phyloP scores from a whole-genome alignment of 2,329 filamentous ascomycete species.

The Alternaria gansuensis region DNA sequence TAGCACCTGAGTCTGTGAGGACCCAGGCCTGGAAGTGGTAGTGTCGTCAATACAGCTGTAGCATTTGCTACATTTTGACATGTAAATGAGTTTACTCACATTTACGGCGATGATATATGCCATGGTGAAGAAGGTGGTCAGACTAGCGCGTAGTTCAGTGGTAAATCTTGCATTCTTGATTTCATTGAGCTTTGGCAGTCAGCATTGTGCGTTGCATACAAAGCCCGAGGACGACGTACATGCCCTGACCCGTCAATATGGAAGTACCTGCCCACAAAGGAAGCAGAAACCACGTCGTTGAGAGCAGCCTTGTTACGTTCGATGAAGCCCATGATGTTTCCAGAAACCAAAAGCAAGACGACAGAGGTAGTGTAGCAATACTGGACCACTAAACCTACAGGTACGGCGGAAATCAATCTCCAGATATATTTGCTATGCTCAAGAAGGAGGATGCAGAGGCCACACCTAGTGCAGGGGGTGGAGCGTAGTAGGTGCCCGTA shows the following conservation, averaged over 20 bases:
- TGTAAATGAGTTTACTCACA: conserved; percentile 38
- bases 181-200: conserved; percentile 65
- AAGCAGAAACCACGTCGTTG: conserved; percentile 48
- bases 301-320: conserved; percentile 33
- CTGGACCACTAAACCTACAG: neutral
- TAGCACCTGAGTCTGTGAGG: conserved; percentile 75
- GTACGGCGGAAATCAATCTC: conserved; percentile 1
- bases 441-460: neutral
- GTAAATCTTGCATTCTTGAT: conserved; percentile 80
- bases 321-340: conserved; percentile 29
- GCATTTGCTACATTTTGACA: conserved; percentile 42
- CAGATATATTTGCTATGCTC: conserved; percentile 12
- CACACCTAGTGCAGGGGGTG: conserved; percentile 9
- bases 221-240: conserved; percentile 63
- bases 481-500: conserved; percentile 5
- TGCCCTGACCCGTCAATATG: conserved; percentile 82
- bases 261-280: conserved; percentile 62
- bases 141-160: conserved; percentile 82
- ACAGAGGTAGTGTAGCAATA: neutral
- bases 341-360: neutral
- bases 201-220: conserved; percentile 18
- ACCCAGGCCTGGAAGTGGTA: conserved; percentile 59
- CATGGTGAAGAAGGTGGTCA: conserved; percentile 71
- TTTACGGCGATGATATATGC: conserved; percentile 71
- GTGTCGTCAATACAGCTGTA: neutral